Base-by-base conservation (phyloP, 2,329 filamentous ascomycete species). In the Seiridium cupressi region DNA sequence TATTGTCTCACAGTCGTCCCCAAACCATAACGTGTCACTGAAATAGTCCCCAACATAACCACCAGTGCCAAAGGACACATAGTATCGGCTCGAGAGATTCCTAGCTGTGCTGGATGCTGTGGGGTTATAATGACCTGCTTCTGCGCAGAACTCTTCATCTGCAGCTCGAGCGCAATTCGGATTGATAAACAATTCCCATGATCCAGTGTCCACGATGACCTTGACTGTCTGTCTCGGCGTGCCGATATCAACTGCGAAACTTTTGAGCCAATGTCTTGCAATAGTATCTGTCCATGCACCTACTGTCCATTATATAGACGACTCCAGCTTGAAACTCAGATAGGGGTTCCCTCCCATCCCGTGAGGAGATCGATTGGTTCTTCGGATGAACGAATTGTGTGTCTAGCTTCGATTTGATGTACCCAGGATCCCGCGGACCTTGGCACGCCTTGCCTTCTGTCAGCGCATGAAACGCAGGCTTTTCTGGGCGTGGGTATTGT, bases 141-240 rank as follows among this genome's bases (percentile, higher is more conserved):
- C 69, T 58, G 65, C 64, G 59, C 73, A 75, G 13, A 73, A 68
- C 1, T 62, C 47, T 7, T 60, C 60, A 42, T 73, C 72, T 4
- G 72, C 70, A 18, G 73, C 73, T 10, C 67, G 69, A 7, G 61
- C 63, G 61, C 74, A 77, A 18, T 68, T 66, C 3, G 74, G 75
- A 51, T 76, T 72, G 4, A 77, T 71, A 65, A 74, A 74, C 34
- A 75, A 66, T 57, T 75, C 72, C 55, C 70, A 74, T 0, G 74
- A 77, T 5, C 74, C 75, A 2, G 75, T 77, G 57, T 77, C 74
- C 44, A 77, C 64, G 32, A 73, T 71, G 7, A 76, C 69, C 13
- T 69, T 72, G 57, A 76, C 63, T n/a, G 54, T 64, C 60, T 77
- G 75, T 5, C 68, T 66, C 3, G 74, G 74, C 1, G 72, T 76